Evolutionary conservation across 83 land plant species (phyloP).

Genomic region (Diphasiastrum complanatum): DNA sequence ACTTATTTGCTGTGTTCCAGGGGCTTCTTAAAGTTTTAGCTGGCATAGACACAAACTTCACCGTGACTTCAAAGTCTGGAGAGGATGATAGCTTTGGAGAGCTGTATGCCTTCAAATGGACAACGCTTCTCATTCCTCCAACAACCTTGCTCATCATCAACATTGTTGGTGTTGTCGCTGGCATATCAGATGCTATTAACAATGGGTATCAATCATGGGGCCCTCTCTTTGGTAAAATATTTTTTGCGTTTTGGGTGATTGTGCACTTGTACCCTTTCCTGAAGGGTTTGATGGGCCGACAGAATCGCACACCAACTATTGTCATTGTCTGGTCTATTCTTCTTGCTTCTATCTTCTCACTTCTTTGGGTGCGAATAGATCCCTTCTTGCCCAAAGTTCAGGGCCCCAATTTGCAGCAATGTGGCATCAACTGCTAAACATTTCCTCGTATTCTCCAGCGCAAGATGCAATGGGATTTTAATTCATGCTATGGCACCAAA

Average conservation of each 20-base stretch:
- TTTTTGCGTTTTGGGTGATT: constrained; percentile 14
- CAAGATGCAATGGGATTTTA: too few relatives aligned
- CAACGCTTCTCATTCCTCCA: constrained; percentile 14
- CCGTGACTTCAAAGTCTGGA: constrained; percentile 10
- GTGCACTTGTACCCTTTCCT: too few relatives aligned
- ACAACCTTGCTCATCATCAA: constrained; percentile 11
- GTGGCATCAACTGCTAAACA: too few relatives aligned
- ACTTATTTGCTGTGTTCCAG: constrained; percentile 49
- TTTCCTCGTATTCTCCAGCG: too few relatives aligned
- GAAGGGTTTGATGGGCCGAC: too few relatives aligned
- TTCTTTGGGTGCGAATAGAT: constrained; percentile 4
- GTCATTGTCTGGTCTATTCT: constrained; percentile 12
- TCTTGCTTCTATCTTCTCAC: constrained; percentile 12
- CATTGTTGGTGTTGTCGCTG: constrained; percentile 12
- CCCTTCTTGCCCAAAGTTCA: constrained; percentile 1
- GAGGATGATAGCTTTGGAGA: constrained; percentile 15
- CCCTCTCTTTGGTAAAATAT: constrained; percentile 8
- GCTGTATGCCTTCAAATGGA: constrained; percentile 12
- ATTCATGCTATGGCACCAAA: too few relatives aligned
- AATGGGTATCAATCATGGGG: constrained; percentile 16
- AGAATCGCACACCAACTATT: constrained; percentile 2
- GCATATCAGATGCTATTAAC: constrained; percentile 7
- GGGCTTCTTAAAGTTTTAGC: too few relatives aligned
- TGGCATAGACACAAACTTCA: constrained; percentile 20
- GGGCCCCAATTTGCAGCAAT: constrained; percentile 5